These are phyloP conservation scores for Cronartium quercuum DNA, from an alignment of 1,284 basidiomycete genomes.

Conservation along the genomic window DNA sequence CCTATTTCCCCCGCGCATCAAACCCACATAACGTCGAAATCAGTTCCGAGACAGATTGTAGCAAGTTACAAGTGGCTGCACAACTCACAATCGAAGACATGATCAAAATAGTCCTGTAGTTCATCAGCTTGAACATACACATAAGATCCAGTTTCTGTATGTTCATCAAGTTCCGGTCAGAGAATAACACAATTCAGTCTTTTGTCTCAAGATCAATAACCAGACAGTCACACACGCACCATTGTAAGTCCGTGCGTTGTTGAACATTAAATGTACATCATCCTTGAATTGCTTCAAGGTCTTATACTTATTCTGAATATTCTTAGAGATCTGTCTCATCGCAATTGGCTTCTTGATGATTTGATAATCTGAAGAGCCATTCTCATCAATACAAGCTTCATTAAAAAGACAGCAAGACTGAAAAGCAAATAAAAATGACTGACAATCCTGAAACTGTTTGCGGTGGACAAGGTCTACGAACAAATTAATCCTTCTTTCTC, in stretches of 20 bases:
- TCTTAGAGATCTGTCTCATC: constrained; percentile 48
- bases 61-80: background rate
- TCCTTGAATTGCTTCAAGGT: constrained; percentile 46
- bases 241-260: constrained; percentile 50
- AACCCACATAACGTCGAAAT: background rate
- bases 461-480: constrained; percentile 37
- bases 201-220: background rate
- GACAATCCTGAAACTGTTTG: constrained; percentile 39
- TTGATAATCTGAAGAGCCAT: constrained; percentile 32
- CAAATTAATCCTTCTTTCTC: constrained; percentile 34
- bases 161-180: background rate
- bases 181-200: background rate
- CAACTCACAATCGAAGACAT: constrained; percentile 37
- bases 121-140: constrained; percentile 39
- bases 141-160: constrained; percentile 33
- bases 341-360: constrained; percentile 49
- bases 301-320: constrained; percentile 48
- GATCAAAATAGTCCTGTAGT: constrained; percentile 39
- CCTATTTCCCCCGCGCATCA: background rate
- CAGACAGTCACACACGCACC: constrained; percentile 4
- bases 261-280: constrained; percentile 49
- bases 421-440: constrained; percentile 1
- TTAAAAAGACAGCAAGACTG: background rate
- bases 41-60: background rate
- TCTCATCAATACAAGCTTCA: background rate